Conservation (phyloP, 192 early-diverging fungal genomes). For the Obelidium mucronatum region DNA sequence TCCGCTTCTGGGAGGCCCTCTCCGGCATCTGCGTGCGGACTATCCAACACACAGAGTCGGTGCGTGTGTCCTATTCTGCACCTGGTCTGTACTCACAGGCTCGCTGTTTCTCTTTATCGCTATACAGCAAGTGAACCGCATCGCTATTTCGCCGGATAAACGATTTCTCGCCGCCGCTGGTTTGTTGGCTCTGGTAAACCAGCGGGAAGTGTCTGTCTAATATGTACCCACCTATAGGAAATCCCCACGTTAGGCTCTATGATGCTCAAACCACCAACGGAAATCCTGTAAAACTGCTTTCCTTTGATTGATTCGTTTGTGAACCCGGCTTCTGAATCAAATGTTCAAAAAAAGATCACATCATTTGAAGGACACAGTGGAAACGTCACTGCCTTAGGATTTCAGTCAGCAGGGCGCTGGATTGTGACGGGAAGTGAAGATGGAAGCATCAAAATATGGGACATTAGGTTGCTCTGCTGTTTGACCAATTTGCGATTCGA, state of each 20-base stretch:
- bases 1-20: constrained; percentile 69
- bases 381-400: constrained; percentile 63
- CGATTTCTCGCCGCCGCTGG: constrained; percentile 84
- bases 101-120: neutral
- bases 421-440: constrained; percentile 65
- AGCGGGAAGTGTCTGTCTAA: neutral
- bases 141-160: constrained; percentile 90
- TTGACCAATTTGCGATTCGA: neutral
- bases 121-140: constrained; percentile 82
- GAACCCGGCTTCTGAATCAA: neutral
- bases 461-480: constrained; percentile 58
- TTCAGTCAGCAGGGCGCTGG: constrained; percentile 66
- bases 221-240: constrained; percentile 54
- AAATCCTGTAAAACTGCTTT: constrained; percentile 64
- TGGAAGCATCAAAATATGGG: constrained; percentile 70
- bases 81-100: neutral
- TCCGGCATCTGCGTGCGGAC: constrained; percentile 61
- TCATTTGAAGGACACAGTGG: constrained; percentile 65
- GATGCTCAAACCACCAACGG: constrained; percentile 83
- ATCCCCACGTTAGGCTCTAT: constrained; percentile 82
- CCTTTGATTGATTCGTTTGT: neutral
- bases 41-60: constrained; percentile 84
- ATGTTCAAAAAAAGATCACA: constrained; percentile 41
- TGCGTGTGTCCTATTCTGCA: constrained; percentile 48
- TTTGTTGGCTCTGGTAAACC: constrained; percentile 23